These are phyloP conservation scores for Colletotrichum filicis DNA, from an alignment of 2,329 filamentous ascomycete species.

Conservation along the genomic window DNA sequence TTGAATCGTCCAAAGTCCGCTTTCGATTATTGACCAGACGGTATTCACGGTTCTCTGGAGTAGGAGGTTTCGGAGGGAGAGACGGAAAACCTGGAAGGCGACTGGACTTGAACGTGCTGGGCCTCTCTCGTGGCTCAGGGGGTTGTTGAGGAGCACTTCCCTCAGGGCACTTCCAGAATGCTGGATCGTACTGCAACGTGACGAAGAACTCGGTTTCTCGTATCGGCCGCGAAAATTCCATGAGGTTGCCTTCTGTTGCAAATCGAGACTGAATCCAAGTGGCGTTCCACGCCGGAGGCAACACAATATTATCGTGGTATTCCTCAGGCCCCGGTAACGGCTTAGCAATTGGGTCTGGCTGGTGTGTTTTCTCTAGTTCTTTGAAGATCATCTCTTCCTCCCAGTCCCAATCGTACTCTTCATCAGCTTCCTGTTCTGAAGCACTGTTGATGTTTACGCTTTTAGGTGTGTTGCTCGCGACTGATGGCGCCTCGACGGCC, in stretches of 20 bases:
- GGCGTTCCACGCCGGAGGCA: constrained; percentile 56
- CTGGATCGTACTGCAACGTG: constrained; percentile 54
- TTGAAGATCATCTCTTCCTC: constrained; percentile 52
- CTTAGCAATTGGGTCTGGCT: constrained; percentile 59
- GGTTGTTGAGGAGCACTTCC: not conserved
- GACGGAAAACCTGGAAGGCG: constrained; percentile 30
- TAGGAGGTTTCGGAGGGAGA: constrained; percentile 26
- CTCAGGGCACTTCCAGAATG: constrained; percentile 45
- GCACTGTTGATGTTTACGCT: not conserved
- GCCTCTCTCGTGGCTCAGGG: constrained; percentile 16
- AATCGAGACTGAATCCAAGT: constrained; percentile 57
- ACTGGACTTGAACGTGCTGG: constrained; percentile 20
- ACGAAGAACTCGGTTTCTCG: constrained; percentile 54
- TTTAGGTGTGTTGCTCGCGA: constrained; percentile 11
- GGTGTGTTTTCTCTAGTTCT: constrained; percentile 45
- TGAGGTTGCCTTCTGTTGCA: constrained; percentile 53
- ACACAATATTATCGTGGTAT: constrained; percentile 57
- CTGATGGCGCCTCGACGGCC: not conserved
- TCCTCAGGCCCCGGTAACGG: constrained; percentile 49
- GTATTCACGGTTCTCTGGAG: constrained; percentile 21
- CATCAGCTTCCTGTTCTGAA: constrained; percentile 28
- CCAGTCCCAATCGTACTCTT: constrained; percentile 50
- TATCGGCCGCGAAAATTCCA: constrained; percentile 55
- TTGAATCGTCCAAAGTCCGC: constrained; percentile 25
- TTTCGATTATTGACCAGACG: constrained; percentile 19